Evolutionary conservation across 2,329 filamentous ascomycete species (phyloP), one percentile per base, ranked within the genome.

Genomic region (Aureobasidium sp.): DNA sequence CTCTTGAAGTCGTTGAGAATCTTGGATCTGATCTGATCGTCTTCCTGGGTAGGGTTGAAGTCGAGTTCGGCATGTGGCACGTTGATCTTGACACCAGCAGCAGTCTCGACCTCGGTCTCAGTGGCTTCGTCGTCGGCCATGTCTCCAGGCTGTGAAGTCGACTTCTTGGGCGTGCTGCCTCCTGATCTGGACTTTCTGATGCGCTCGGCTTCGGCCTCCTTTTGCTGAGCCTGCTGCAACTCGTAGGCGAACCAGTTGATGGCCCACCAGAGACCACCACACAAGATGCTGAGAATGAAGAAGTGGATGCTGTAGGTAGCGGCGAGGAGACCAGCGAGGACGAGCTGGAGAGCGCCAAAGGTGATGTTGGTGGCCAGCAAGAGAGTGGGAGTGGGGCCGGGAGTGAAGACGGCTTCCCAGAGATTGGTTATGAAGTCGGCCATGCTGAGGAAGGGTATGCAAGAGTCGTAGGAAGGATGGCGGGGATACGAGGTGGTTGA

Each of bases 171-270:
- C 65, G 67, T 64, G 69, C 66, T 78, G 40, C 29, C 42, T 17
- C 27, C 19, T 4, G 53, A 47, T 37, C 29, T 58, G 73, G 66
- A 74, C 69, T 71, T 67, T 68, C 74, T 61, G 54, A 78, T 73
- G 64, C 75, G 71, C 65, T 78, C 79, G 19, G 78, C 78, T 65
- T 82, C 79, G 67, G 79, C 78, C 68, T 80, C 75, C 67, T 76
- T 73, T 47, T 70, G 71, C 66, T 80, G 73, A 66, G 77, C 76
- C 35, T 76, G 75, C 33, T 74, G 71, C 58, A 87, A 74, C 71
- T 87, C 93, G 49, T 77, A 77, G 61, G 90, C 91, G 71, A 99
- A 97, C 94, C 94, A 99, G 82, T 97, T 97, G 77, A 97, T 92
- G 62, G 89, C 85, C 79, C 84, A 91, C 94, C 94, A 99, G 39